Evolutionary conservation across 1,284 basidiomycete species (phyloP).

Genomic region (Naganishia sp.): DNA sequence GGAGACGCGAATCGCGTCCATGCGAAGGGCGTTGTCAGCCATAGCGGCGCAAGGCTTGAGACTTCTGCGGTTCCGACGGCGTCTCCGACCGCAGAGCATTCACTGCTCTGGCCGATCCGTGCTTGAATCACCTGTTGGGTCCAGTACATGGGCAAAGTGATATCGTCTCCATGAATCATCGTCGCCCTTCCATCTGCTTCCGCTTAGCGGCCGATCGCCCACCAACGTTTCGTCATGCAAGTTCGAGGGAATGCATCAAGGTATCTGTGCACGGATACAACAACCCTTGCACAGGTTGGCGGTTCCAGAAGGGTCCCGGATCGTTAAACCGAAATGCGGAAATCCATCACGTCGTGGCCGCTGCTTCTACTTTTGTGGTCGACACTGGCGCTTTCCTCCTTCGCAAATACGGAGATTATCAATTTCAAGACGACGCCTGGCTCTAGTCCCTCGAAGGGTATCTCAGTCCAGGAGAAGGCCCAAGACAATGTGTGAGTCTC

Average conservation of each 20-base stretch:
- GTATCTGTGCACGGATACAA: too few relatives aligned
- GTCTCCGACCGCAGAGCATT: constrained; percentile 5
- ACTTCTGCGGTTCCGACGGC: not conserved
- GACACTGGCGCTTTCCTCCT: not conserved
- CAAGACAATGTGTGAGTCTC: not conserved
- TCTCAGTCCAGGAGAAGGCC: too few relatives aligned
- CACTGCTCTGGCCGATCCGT: not conserved
- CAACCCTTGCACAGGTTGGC: too few relatives aligned
- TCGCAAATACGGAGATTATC: constrained; percentile 22
- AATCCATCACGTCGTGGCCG: too few relatives aligned
- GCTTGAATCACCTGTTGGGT: not conserved
- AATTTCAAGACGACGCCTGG: constrained; percentile 7
- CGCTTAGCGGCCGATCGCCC: not conserved
- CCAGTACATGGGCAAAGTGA: not conserved
- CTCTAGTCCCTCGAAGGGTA: not conserved
- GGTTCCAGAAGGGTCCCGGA: not conserved
- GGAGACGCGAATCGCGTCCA: constrained; percentile 57
- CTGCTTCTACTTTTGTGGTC: not conserved
- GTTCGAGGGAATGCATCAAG: not conserved
- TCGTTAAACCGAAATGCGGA: not conserved
- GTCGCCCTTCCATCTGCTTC: not conserved
- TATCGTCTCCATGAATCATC: constrained; percentile 10
- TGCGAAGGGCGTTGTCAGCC: constrained; percentile 33
- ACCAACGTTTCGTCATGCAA: not conserved
- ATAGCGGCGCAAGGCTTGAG: not conserved